phyloP scores from a whole-genome alignment of 139 green algal genomes.

The Chlamydomonas incerta region DNA sequence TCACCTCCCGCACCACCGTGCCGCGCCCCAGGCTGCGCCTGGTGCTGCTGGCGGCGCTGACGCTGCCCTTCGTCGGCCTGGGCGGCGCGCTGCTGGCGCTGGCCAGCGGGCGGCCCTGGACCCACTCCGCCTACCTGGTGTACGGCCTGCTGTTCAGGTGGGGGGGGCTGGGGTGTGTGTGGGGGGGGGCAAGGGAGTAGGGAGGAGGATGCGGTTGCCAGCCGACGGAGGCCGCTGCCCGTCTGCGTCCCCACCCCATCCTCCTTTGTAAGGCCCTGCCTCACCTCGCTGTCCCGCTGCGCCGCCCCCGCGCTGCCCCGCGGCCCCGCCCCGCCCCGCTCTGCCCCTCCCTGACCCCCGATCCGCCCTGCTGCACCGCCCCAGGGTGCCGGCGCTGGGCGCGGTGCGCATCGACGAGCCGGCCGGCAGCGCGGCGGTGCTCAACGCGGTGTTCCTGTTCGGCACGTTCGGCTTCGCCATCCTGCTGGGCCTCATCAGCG shows the following conservation, averaged over 20 bases:
- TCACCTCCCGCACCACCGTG: background rate
- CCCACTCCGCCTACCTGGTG: slow-evolving; percentile 14
- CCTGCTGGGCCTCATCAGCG: slow-evolving; percentile 34
- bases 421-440: slow-evolving; percentile 5
- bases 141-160: slow-evolving; percentile 41
- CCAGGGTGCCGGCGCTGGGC: slow-evolving; percentile 28
- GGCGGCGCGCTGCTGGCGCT: slow-evolving; percentile 1
- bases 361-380: background rate
- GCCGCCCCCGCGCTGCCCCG: background rate
- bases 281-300: too few relatives aligned
- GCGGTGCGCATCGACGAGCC: slow-evolving; percentile 36
- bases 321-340: background rate
- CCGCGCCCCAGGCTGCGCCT: slow-evolving; percentile 5
- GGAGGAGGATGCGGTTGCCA: too few relatives aligned
- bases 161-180: too few relatives aligned
- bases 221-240: too few relatives aligned
- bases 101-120: slow-evolving; percentile 11
- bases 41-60: slow-evolving; percentile 13
- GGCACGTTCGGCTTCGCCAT: slow-evolving; percentile 40
- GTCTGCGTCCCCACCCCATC: too few relatives aligned
- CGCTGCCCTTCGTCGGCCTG: slow-evolving; percentile 16
- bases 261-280: background rate
- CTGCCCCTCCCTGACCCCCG: background rate
- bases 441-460: slow-evolving; percentile 40
- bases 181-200: too few relatives aligned